Conservation (phyloP, 2,329 filamentous ascomycete species). For the Chaetomium globosum region DNA sequence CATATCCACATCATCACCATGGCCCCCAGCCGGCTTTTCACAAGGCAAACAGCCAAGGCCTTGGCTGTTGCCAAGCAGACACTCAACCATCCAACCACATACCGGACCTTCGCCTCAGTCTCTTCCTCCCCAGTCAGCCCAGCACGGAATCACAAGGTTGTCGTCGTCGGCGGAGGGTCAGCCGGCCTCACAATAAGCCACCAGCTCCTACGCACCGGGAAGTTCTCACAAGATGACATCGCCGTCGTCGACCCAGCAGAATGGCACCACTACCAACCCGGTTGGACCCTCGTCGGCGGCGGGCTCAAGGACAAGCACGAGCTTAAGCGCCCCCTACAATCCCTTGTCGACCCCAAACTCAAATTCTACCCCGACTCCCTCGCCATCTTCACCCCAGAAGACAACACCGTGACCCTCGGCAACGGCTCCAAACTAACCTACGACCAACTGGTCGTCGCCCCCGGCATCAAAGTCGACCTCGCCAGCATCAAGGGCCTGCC, state of each 20-base stretch:
- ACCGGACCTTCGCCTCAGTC: conserved; percentile 27
- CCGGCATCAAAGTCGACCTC: conserved; percentile 58
- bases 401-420: conserved; percentile 58
- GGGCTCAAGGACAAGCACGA: conserved; percentile 66
- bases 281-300: conserved; percentile 69
- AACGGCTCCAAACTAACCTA: conserved; percentile 62
- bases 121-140: conserved; percentile 16
- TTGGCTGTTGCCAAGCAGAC: conserved; percentile 13
- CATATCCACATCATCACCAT: conserved; percentile 1
- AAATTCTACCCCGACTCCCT: conserved; percentile 61
- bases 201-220: conserved; percentile 64
- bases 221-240: conserved; percentile 62
- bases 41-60: conserved; percentile 19
- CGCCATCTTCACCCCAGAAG: conserved; percentile 54
- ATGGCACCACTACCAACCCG: conserved; percentile 69
- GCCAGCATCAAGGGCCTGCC: conserved; percentile 57
- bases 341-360: conserved; percentile 61
- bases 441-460: conserved; percentile 65
- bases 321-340: conserved; percentile 53
- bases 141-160: conserved; percentile 58
- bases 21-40: conserved; percentile 24
- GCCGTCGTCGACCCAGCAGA: conserved; percentile 64
- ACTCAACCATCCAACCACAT: conserved; percentile 5
- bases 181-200: conserved; percentile 68
- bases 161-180: conserved; percentile 67